phyloP scores from a whole-genome alignment of 1,284 basidiomycete genomes.

The Erythrobasidium hasegawianum region DNA sequence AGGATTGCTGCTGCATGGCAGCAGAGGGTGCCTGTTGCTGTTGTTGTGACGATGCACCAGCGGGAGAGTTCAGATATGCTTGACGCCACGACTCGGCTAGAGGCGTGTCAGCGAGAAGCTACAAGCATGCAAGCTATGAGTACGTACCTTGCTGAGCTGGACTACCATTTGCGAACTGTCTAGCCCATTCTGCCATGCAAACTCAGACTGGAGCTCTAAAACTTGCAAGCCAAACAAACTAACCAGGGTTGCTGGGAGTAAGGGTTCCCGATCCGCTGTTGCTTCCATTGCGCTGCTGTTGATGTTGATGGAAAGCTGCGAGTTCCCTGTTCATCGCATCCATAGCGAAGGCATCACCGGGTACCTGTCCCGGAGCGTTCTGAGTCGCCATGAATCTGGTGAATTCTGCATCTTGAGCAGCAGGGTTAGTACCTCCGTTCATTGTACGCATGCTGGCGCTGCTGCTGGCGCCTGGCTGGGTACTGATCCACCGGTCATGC shows the following conservation, averaged over 20 bases:
- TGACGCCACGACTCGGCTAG: slow-evolving; percentile 6
- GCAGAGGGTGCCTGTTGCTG: not conserved
- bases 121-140: no score
- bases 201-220: not conserved
- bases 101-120: not conserved
- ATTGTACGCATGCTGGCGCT: slow-evolving; percentile 22
- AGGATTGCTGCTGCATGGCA: slow-evolving; percentile 7
- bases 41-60: slow-evolving; percentile 2
- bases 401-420: slow-evolving; percentile 21
- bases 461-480: slow-evolving; percentile 17
- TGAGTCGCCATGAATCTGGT: not conserved
- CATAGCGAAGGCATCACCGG: slow-evolving; percentile 27
- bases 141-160: no score
- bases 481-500: slow-evolving; percentile 22
- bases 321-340: slow-evolving; percentile 33
- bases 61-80: not conserved
- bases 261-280: no score
- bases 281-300: slow-evolving; percentile 5
- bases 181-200: not conserved
- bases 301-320: slow-evolving; percentile 2
- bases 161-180: not conserved
- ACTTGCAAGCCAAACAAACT: no score
- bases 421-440: not conserved
- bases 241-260: no score
- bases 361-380: not conserved